These are phyloP conservation scores for Elongisporangium anandrum DNA, from an alignment of 352 stramenopile species.

Conservation along the genomic window DNA sequence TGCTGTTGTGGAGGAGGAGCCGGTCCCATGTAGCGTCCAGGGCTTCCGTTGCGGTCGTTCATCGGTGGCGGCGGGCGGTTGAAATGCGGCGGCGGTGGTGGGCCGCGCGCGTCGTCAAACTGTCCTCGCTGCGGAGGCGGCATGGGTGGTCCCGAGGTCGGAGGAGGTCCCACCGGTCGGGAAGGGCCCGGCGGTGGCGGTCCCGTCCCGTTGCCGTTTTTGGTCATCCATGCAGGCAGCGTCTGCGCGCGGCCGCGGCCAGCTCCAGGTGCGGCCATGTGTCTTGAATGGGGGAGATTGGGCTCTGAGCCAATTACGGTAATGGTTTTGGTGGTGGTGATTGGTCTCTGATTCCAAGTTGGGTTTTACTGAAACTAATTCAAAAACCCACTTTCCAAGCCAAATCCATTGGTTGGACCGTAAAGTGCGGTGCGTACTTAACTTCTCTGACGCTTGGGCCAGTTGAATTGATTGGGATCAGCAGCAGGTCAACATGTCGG, in stretches of 20 bases:
- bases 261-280: constrained; percentile 52
- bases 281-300: constrained; percentile 2
- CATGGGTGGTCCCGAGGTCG: constrained; percentile 6
- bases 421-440: constrained; percentile 14
- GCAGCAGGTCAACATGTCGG: constrained; percentile 67
- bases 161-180: constrained; percentile 4
- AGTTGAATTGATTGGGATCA: constrained; percentile 5
- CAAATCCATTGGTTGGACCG: neutral
- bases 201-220: constrained; percentile 21
- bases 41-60: constrained; percentile 6
- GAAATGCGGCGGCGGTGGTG: neutral
- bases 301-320: neutral
- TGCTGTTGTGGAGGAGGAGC: constrained; percentile 1
- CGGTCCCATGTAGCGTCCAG: constrained; percentile 11
- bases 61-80: constrained; percentile 5
- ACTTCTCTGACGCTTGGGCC: neutral
- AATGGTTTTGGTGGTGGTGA: neutral
- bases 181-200: constrained; percentile 8
- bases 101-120: constrained; percentile 62
- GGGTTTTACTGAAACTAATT: neutral
- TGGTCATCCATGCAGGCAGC: constrained; percentile 86
- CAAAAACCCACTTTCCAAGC: neutral
- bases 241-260: constrained; percentile 67
- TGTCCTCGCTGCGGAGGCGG: constrained; percentile 37
- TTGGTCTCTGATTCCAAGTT: neutral